Conservation (phyloP, 2,329 filamentous ascomycete species). For the Monilinia fructicola region DNA sequence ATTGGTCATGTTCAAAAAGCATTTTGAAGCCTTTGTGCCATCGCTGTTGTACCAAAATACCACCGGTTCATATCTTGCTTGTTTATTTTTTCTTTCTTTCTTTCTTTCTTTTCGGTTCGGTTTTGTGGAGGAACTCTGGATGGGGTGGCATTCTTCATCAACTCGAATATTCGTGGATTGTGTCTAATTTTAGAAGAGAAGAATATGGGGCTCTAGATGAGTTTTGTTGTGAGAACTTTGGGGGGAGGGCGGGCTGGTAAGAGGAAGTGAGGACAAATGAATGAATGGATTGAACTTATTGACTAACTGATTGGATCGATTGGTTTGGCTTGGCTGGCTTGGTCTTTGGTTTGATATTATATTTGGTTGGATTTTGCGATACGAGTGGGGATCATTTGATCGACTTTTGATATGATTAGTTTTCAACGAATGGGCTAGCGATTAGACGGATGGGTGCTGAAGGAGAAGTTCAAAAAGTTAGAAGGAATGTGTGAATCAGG, state of each 20-base stretch:
- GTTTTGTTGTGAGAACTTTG: not conserved
- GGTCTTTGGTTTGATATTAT: conserved; percentile 15
- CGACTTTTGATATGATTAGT: conserved; percentile 13
- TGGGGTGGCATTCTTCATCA: not conserved
- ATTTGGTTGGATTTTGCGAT: conserved; percentile 19
- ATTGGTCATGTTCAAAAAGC: conserved; percentile 13
- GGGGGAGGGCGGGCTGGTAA: not conserved
- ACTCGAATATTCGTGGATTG: not conserved
- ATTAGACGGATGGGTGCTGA: not conserved
- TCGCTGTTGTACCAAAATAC: conserved; percentile 22
- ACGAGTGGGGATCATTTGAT: conserved; percentile 10
- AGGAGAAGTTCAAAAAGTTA: not conserved
- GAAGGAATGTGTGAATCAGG: not conserved
- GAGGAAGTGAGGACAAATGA: conserved; percentile 14
- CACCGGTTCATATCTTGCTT: conserved; percentile 12
- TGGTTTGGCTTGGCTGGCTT: conserved; percentile 22
- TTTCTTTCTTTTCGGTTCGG: conserved; percentile 12
- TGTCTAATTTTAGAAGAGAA: conserved; percentile 12
- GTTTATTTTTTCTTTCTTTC: not conserved
- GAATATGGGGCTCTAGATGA: conserved; percentile 10
- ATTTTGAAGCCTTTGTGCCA: conserved; percentile 16
- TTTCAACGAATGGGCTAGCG: conserved; percentile 11
- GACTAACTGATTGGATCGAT: conserved; percentile 24
- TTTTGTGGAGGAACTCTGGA: not conserved
- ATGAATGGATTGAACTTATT: conserved; percentile 23